Evolutionary conservation across 495 filamentous ascomycete genomes (phyloP), one percentile per base, ranked within the genome.

Genomic region (Thermochaetoides thermophila): DNA sequence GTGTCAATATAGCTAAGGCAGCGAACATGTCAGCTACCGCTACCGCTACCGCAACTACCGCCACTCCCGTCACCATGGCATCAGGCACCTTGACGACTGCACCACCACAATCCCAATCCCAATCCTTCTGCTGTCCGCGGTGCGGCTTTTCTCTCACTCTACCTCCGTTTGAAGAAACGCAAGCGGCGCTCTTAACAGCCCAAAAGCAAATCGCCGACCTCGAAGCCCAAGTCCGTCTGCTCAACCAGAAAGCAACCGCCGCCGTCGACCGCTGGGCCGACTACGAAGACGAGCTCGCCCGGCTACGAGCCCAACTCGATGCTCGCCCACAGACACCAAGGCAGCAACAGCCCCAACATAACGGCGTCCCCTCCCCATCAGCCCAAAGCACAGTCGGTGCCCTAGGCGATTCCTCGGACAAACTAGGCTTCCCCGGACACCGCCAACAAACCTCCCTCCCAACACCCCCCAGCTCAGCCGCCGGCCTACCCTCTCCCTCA

Each of bases 261-360:
- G 81, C 84, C 45, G 73, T 66, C 37, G 76, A 84, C 59, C 81
- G 83, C 62, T 75, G 84, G 56, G 81, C 84, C 49, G 82, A 93
- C 61, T 94, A 94, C 68, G 89, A 97, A 68, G 82, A 91, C 52
- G 83, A 93, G 57, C 57, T 93, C 6, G 69, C 68, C 37, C 66
- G 66, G 20, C 66, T 85, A 32, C 74, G 75, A 43, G 51, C 69
- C 40, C 63, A 57, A 33, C 49, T 42, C 27, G 43, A 45, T 12
- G 0, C 28, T 13, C 33, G 27, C 13, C 30, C 39, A 3, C 28
- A 25, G 30, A 42, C 39, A 3, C 39, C 39, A 4, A 16, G 32
- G 16, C 22, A 31, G 19, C 27, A 16, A 21, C 14, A 22, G 3
- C 16, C 23, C 7, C 32, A 31, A 15, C 31, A 29, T n/a, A n/a